Evolutionary conservation across 495 filamentous ascomycete genomes (phyloP).

Genomic region (Darksidea phi): DNA sequence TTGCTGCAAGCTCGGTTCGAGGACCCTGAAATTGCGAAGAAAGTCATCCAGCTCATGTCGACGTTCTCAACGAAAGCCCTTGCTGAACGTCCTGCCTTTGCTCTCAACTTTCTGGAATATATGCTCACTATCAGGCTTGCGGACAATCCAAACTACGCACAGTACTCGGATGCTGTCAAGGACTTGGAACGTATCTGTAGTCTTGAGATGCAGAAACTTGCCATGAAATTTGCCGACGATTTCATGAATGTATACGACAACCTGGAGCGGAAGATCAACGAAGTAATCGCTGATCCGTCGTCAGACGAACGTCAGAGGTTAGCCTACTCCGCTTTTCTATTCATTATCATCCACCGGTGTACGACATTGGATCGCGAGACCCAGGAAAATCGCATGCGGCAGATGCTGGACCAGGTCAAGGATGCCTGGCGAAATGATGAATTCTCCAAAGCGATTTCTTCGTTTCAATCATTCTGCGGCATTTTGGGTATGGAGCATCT

Average conservation of each 20-base stretch:
- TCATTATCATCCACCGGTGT: slow-evolving; percentile 90
- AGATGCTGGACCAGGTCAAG: slow-evolving; percentile 76
- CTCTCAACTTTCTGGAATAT: slow-evolving; percentile 83
- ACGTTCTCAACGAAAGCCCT: slow-evolving; percentile 80
- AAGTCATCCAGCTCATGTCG: slow-evolving; percentile 78
- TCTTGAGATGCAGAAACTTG: slow-evolving; percentile 83
- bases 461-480: slow-evolving; percentile 75
- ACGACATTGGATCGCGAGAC: slow-evolving; percentile 65
- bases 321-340: slow-evolving; percentile 70
- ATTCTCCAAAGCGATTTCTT: slow-evolving; percentile 66
- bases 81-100: slow-evolving; percentile 73
- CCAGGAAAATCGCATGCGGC: slow-evolving; percentile 62
- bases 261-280: slow-evolving; percentile 76
- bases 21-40: slow-evolving; percentile 84
- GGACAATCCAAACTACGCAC: slow-evolving; percentile 62
- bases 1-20: slow-evolving; percentile 75
- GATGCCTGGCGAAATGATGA: slow-evolving; percentile 73
- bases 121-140: slow-evolving; percentile 77
- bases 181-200: slow-evolving; percentile 79
- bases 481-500: slow-evolving; percentile 76
- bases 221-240: slow-evolving; percentile 85
- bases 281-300: slow-evolving; percentile 69
- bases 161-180: slow-evolving; percentile 87
- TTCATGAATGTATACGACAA: slow-evolving; percentile 84
- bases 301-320: slow-evolving; percentile 71